These are phyloP conservation scores for Elsinoe perseae DNA, from an alignment of 2,329 filamentous ascomycete species.

Conservation along the genomic window DNA sequence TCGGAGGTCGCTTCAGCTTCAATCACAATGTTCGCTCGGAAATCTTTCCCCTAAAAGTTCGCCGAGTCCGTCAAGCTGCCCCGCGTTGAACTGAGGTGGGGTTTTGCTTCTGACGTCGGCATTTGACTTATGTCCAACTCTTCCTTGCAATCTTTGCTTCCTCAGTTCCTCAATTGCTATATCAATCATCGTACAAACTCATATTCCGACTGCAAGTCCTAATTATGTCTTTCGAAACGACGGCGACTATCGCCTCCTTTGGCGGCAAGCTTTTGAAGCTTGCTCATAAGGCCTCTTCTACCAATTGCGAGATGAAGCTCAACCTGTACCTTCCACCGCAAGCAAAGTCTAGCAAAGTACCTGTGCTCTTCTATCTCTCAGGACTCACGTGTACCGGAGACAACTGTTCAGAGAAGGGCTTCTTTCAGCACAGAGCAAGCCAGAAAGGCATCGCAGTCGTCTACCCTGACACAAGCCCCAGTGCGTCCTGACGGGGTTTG, in stretches of 20 bases:
- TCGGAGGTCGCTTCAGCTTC: too few relatives aligned
- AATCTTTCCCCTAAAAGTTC: conserved; percentile 1
- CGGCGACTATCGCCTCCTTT: conserved; percentile 81
- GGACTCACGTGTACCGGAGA: conserved; percentile 93
- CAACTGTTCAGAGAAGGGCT: conserved; percentile 68
- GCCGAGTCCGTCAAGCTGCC: conserved; percentile 2
- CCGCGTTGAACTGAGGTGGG: conserved; percentile 8
- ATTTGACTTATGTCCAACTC: conserved; percentile 10
- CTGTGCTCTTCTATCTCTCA: conserved; percentile 86
- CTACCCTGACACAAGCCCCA: conserved; percentile 90
- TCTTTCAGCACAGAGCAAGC: conserved; percentile 78
- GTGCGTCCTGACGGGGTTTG: conserved; percentile 39
- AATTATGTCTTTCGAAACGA: conserved; percentile 78
- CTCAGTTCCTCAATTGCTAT: neutral
- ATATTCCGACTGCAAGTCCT: neutral
- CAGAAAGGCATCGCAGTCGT: conserved; percentile 81
- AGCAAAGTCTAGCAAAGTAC: conserved; percentile 57
- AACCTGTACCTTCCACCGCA: conserved; percentile 84
- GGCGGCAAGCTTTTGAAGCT: conserved; percentile 94
- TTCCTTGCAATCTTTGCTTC: neutral
- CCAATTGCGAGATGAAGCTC: conserved; percentile 81
- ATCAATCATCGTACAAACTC: neutral
- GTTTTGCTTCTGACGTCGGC: conserved; percentile 12
- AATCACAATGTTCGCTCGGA: neutral
- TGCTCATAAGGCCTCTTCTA: conserved; percentile 63